Evolutionary conservation across 2,329 filamentous ascomycete genomes (phyloP), one percentile per base, ranked within the genome.

Genomic region (Alternaria infectoria): DNA sequence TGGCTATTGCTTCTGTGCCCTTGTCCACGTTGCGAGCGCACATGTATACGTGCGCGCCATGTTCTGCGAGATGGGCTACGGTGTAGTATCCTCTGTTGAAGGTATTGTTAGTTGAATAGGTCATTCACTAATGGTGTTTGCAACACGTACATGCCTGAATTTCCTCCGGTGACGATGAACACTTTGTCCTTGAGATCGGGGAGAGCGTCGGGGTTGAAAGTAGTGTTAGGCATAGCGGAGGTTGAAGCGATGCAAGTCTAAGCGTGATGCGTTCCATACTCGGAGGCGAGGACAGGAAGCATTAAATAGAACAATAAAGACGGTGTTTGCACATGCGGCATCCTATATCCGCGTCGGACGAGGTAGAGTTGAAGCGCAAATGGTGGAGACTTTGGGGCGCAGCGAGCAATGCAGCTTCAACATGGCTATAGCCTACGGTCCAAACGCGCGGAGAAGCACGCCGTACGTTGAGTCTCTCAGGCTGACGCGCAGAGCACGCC

Each of bases 1-100:
- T 58, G 3, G 79, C 70, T 13, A 78, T 74, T 0, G 81, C 77
- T 3, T 77, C 65, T 4, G 76, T 64, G 21, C 81, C 69, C 46
- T 82, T 85, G n/a, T 73, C 45, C 5, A 68, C 52, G 59, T 73
- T 81, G 58, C 85, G 83, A 40, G 81, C 80, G 15, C 71, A 72
- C 11, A 75, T 66, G 60, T 74, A 70, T n/a, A 75, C 61, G 25
- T 74, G 68, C 4, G 64, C 64, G 15, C 40, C 44, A 47, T 70
- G 65, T 28, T 58, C 21, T 12, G 73, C 69, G 19, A 75, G 64
- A 54, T 58, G 59, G 10, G 60, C 30, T 11, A 61, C 72, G 23
- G 69, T 66, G 17, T 60, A 36, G 43, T 64, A 61, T 9, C 73
- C 73, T 13, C 72, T 61, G 54, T 62, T 56, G 50, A 21, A 32